phyloP scores from a whole-genome alignment of 805 yeast species.

The Suhomyces sp. region DNA sequence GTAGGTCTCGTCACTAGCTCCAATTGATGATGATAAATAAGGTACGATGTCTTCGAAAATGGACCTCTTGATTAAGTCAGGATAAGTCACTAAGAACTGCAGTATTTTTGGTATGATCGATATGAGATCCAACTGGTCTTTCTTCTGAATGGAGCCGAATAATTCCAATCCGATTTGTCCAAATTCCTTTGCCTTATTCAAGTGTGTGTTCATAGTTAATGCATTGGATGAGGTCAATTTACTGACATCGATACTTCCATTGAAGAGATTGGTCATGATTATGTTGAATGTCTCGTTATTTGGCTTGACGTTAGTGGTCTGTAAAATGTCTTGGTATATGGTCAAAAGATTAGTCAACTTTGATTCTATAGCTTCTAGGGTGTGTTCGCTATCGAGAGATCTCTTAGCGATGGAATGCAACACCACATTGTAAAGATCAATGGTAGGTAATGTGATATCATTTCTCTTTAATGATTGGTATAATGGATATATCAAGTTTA shows the following conservation, averaged over 20 bases:
- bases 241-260: slow-evolving; percentile 38
- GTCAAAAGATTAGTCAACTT: slow-evolving; percentile 62
- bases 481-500: slow-evolving; percentile 37
- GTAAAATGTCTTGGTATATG: slow-evolving; percentile 65
- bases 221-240: slow-evolving; percentile 4
- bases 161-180: slow-evolving; percentile 45
- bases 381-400: slow-evolving; percentile 34
- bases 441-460: slow-evolving; percentile 43
- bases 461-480: slow-evolving; percentile 43
- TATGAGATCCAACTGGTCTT: slow-evolving; percentile 32
- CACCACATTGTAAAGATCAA: slow-evolving; percentile 53
- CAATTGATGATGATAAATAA: background rate
- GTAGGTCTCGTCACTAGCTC: background rate
- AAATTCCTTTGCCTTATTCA: slow-evolving; percentile 44
- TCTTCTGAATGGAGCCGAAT: slow-evolving; percentile 45
- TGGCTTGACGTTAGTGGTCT: slow-evolving; percentile 51
- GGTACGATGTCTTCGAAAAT: slow-evolving; percentile 17
- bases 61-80: slow-evolving; percentile 24
- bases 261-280: slow-evolving; percentile 49
- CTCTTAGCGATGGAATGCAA: slow-evolving; percentile 54
- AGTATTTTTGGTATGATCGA: slow-evolving; percentile 36
- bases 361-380: slow-evolving; percentile 48
- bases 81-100: slow-evolving; percentile 27
- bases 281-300: slow-evolving; percentile 51
- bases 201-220: slow-evolving; percentile 1